A percentile compares a stretch with the other conserved stretches of the same genome.
Evolutionary conservation across 2,329 filamentous ascomycete species (phyloP).

Genomic region (Arthrobotrys iridis): DNA sequence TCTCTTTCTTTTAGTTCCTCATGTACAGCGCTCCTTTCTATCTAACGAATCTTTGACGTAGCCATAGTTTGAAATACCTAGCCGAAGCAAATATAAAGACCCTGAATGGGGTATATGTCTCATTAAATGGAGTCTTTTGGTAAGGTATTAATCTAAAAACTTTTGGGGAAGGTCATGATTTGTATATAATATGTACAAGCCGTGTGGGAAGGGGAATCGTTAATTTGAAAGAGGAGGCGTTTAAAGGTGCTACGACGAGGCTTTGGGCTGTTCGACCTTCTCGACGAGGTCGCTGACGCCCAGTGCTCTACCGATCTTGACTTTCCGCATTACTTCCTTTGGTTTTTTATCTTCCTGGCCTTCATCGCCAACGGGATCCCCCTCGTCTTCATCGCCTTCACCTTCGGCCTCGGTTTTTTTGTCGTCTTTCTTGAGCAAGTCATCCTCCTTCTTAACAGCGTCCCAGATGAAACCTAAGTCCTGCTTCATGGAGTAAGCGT

Average conservation of each 20-base stretch:
- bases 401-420: conserved; percentile 62
- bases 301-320: conserved; percentile 68
- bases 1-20: background rate
- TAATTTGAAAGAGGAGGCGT: background rate
- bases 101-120: background rate
- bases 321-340: conserved; percentile 61
- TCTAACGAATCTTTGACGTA: background rate
- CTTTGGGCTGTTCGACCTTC: conserved; percentile 46
- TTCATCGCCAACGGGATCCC: conserved; percentile 62
- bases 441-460: conserved; percentile 62
- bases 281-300: conserved; percentile 58
- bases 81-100: background rate
- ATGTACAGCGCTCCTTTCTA: no score
- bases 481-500: conserved; percentile 93
- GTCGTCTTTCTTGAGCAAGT: conserved; percentile 57
- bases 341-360: conserved; percentile 64
- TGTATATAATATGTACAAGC: no score
- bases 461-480: conserved; percentile 73
- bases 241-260: conserved; percentile 22
- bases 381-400: conserved; percentile 63
- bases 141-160: background rate
- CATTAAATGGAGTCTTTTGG: conserved; percentile 28
- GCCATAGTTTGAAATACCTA: background rate
- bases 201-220: no score
- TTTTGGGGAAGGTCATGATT: no score